A percentile compares a stretch with the other conserved stretches of the same genome.
phyloP scores from a whole-genome alignment of 2,329 filamentous ascomycete genomes.

The Nannizziopsis barbatae region DNA sequence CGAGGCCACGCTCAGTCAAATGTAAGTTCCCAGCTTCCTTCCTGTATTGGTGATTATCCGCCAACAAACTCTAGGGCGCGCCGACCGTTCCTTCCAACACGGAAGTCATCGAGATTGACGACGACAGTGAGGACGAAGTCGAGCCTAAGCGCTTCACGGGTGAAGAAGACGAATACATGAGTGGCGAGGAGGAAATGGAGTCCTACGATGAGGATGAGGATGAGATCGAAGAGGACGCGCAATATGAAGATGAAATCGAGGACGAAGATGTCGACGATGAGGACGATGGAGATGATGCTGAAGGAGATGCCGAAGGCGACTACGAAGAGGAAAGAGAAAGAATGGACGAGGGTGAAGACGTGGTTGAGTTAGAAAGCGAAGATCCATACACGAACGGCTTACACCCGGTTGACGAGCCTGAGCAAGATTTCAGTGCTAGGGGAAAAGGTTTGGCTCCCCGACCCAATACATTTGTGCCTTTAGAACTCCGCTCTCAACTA shows the following conservation, averaged over 20 bases:
- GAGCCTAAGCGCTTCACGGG: conserved; percentile 1
- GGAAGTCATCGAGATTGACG: conserved; percentile 33
- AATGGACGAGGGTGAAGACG: conserved; percentile 17
- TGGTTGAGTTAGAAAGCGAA: conserved; percentile 21
- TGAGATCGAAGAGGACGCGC: conserved; percentile 20
- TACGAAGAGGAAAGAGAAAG: conserved; percentile 1
- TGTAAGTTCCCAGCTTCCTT: neutral
- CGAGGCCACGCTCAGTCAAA: conserved; percentile 4
- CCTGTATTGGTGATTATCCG: neutral
- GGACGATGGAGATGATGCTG: conserved; percentile 24
- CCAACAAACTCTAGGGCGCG: conserved; percentile 1
- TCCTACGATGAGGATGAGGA: conserved; percentile 18
- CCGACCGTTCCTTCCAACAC: conserved; percentile 19
- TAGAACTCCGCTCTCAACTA: neutral
- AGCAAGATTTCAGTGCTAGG: conserved; percentile 1
- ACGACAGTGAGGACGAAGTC: conserved; percentile 22
- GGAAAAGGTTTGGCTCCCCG: conserved; percentile 13
- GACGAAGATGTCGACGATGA: conserved; percentile 20
- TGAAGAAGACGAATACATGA: conserved; percentile 21
- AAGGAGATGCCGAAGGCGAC: conserved; percentile 15
- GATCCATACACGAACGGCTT: conserved; percentile 24
- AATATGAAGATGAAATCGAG: conserved; percentile 16
- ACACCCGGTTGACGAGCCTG: conserved; percentile 17
- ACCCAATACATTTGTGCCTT: too few species aligned
- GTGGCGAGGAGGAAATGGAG: conserved; percentile 22